Evolutionary conservation across 768 basidiomycete species (phyloP).

Genomic region (Crepidotus variabilis): DNA sequence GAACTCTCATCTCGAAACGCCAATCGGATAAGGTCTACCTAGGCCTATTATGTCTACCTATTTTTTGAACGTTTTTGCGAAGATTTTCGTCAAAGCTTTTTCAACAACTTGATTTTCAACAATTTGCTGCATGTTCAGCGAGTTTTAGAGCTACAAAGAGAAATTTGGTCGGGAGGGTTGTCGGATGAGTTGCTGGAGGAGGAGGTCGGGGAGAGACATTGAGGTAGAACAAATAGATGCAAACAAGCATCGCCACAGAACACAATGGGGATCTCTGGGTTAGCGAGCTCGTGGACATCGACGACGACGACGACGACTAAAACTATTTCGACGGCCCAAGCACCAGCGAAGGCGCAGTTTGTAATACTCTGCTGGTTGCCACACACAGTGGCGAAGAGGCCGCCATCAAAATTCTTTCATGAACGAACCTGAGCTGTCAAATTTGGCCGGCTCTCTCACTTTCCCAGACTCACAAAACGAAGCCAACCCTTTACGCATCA

Average conservation of each 20-base stretch:
- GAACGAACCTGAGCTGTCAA: constrained; percentile 19
- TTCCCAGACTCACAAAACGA: constrained; percentile 8
- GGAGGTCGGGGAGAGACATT: constrained; percentile 1
- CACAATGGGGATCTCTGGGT: constrained; percentile 9
- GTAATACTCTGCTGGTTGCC: constrained; percentile 1
- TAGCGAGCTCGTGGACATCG: constrained; percentile 6
- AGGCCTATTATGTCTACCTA: neutral
- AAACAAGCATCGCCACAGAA: constrained; percentile 26
- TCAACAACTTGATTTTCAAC: neutral
- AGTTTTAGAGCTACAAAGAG: neutral
- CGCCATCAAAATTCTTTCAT: constrained; percentile 15
- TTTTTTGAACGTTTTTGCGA: neutral
- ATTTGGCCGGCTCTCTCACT: constrained; percentile 16
- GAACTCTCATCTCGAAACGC: neutral
- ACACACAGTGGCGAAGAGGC: neutral
- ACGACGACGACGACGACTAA: constrained; percentile 1
- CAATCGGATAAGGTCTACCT: neutral
- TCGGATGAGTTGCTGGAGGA: neutral
- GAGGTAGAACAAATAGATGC: constrained; percentile 12
- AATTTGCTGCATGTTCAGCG: neutral
- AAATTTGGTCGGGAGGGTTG: neutral
- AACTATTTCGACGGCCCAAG: constrained; percentile 9
- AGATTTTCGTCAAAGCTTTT: neutral
- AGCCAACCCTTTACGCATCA: constrained; percentile 19
- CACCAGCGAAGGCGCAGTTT: neutral